Base-by-base conservation (phyloP, 306 rosid species). In the Morella rubra region DNA sequence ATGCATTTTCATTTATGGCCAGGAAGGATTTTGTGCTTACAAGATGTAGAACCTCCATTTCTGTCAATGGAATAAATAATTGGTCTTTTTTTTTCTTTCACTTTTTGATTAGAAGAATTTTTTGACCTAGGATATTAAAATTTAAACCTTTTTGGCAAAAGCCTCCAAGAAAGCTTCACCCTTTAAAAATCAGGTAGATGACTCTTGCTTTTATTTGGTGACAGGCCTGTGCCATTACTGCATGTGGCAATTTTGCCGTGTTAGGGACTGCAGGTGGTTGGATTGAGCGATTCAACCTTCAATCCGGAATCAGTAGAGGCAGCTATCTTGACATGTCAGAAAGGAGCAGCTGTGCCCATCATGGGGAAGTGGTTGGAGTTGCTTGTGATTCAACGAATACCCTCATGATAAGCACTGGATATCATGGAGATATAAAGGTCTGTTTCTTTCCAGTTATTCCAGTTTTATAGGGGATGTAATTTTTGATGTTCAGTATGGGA, bases 251-350 rank as follows among this genome's bases (percentile, higher is more conserved):
- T 85, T 92, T 92, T 81, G 97, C 93, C 55, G 14, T 95, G 71
- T 80, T 95, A 75, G 98, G 98, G 73, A 95, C 98, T 65, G 93
- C 87, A n/a, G 93, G 87, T 88, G 98, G 98, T 76, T 95, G 98
- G 96, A 87, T 95, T 76, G 98, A 95, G 84, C 89, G 87, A 68
- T 92, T 95, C 82, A 93, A 93, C 77, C 96, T 95, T 88, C 98
- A 95, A 78, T 95, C 98, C 44, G 98, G 98, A 82, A 84, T 90
- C 71, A 82, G 90, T 58, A 85, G 97, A 82, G 97, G 98, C 64
- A 84, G 85, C 81, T 95, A 95, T 80, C 64, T 78, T 53, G 97
- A 95, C 83, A 67, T 22, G 18, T 79, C 87, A 42, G 92, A 85
- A 85, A 83, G 77, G 81, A 75, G 79, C 76, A 73, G 82, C 50